Conservation (phyloP, 208 protist species). For the Angomonas desouzai region DNA sequence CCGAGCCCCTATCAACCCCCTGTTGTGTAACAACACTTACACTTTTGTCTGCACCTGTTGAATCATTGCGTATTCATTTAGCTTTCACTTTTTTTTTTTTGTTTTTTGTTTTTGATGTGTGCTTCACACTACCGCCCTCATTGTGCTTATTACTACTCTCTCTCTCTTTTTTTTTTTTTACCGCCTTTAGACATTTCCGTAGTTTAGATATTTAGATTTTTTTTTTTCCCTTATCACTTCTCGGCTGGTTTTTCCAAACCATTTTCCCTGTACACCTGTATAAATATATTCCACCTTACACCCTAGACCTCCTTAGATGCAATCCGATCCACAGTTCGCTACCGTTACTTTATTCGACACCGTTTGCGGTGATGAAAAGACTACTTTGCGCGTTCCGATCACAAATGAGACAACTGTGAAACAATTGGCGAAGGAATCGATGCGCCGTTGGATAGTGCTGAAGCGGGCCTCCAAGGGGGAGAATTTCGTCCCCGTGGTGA, state of each 20-base stretch:
- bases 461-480: conserved; percentile 20
- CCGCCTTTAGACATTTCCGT: background rate
- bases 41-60: too few species aligned
- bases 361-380: conserved; percentile 22
- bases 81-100: conserved; percentile 7
- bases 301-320: conserved; percentile 12
- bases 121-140: too few species aligned
- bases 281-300: background rate
- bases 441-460: conserved; percentile 66
- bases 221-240: background rate
- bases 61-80: conserved; percentile 1
- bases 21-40: background rate
- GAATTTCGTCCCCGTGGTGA: conserved; percentile 37
- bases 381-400: conserved; percentile 76
- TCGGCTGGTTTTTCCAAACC: background rate
- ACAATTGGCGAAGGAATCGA: conserved; percentile 75
- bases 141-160: background rate
- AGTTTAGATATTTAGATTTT: conserved; percentile 3
- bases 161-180: background rate
- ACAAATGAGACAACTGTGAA: conserved; percentile 58
- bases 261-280: background rate
- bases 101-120: too few species aligned
- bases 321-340: conserved; percentile 58
- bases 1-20: background rate
- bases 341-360: conserved; percentile 64